These are phyloP conservation scores for Parachaetomium inaequale DNA, from an alignment of 495 filamentous ascomycete species.

Conservation along the genomic window DNA sequence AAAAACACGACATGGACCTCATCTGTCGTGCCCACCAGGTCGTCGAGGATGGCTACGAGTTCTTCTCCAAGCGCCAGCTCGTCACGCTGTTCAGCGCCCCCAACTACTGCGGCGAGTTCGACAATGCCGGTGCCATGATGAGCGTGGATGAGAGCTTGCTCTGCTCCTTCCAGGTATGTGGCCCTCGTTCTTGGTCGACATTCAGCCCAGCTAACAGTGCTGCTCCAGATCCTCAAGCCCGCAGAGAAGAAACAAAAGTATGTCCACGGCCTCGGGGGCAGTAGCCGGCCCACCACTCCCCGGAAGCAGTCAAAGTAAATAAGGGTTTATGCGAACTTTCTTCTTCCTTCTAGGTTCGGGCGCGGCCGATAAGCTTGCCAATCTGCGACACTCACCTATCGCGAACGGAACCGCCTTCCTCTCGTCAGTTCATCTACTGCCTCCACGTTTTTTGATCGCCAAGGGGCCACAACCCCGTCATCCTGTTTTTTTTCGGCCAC, in stretches of 20 bases:
- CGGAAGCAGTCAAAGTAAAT: conserved; percentile 83
- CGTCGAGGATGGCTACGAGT: conserved; percentile 98
- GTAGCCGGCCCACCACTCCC: conserved; percentile 78
- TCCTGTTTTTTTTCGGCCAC: conserved; percentile 25
- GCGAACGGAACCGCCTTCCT: conserved; percentile 18
- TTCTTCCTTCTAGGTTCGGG: conserved; percentile 89
- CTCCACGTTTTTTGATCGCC: conserved; percentile 27
- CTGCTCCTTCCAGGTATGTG: conserved; percentile 95
- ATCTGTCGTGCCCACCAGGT: conserved; percentile 99
- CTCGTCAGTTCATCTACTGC: conserved; percentile 26
- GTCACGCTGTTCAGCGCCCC: conserved; percentile 97
- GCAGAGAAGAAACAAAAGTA: conserved; percentile 99
- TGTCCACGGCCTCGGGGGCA: conserved; percentile 84
- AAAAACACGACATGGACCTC: conserved; percentile 99
- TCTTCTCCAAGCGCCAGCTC: conserved; percentile 97
- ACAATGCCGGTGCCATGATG: conserved; percentile 99
- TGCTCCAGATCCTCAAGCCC: conserved; percentile 86
- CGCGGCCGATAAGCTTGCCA: conserved; percentile 63
- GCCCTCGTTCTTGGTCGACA: neutral
- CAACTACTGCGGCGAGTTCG: conserved; percentile 99
- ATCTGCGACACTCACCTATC: conserved; percentile 20
- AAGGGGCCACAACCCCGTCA: conserved; percentile 15
- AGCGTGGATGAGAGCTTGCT: conserved; percentile 98
- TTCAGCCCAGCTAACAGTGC: conserved; percentile 19
- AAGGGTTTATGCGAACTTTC: conserved; percentile 71